Conservation (phyloP, 2,329 filamentous ascomycete genomes). For the Aspergillus melleus region DNA sequence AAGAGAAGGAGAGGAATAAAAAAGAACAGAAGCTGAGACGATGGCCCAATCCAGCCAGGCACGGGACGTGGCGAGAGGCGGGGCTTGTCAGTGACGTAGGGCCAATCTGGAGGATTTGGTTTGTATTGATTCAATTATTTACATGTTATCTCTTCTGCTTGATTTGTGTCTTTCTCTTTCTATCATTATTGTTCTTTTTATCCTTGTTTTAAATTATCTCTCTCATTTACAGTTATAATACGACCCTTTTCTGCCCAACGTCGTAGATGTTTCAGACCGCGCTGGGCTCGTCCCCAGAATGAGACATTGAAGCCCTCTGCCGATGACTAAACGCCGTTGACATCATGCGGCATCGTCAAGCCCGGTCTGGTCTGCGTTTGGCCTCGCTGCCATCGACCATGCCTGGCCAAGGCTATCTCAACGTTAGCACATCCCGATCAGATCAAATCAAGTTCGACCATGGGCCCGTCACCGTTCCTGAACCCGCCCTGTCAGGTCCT, state of each 20-base stretch:
- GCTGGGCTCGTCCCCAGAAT: neutral
- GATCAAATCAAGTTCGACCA: neutral
- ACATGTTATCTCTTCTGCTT: no score
- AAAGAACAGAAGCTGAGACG: neutral
- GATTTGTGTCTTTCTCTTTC: no score
- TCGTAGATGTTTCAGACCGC: neutral
- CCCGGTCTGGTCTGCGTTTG: neutral
- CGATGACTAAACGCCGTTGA: constrained; percentile 5
- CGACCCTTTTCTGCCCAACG: neutral
- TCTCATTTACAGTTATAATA: neutral
- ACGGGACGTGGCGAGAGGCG: constrained; percentile 10
- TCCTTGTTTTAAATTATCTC: no score
- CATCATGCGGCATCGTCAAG: neutral
- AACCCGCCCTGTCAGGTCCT: neutral
- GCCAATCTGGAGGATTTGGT: neutral
- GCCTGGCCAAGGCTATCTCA: neutral
- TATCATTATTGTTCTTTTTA: no score
- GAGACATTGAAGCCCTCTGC: no score
- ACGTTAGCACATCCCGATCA: neutral
- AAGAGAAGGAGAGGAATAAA: neutral
- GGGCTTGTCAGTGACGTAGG: constrained; percentile 5
- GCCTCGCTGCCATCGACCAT: neutral
- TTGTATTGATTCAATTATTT: no score
- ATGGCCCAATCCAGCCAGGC: neutral
- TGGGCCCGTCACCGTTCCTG: constrained; percentile 8